These are phyloP conservation scores for Linderniella brevidens DNA, from an alignment of 257 asterid genomes.

Conservation along the genomic window DNA sequence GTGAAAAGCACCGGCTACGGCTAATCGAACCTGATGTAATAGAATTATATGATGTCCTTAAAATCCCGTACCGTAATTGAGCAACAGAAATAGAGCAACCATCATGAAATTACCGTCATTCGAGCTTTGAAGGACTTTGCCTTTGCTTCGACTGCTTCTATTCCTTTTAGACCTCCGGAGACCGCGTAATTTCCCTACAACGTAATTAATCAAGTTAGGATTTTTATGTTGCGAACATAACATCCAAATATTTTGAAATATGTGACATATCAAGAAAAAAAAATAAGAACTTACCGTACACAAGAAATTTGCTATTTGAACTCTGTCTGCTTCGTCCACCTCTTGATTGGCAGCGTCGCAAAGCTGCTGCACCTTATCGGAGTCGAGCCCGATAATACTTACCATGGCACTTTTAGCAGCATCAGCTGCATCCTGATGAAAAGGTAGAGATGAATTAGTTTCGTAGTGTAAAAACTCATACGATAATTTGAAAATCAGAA, in stretches of 20 bases:
- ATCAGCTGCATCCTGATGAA: conserved; percentile 78
- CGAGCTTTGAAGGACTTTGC: conserved; percentile 96
- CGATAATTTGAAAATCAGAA: conserved; percentile 5
- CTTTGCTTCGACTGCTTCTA: conserved; percentile 95
- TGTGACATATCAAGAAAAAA: neutral
- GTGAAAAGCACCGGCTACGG: conserved; percentile 98
- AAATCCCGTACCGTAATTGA: conserved; percentile 3
- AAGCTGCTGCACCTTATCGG: conserved; percentile 78
- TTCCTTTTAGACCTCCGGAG: conserved; percentile 94
- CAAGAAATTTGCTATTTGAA: conserved; percentile 91
- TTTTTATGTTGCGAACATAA: neutral
- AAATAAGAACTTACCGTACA: conserved; percentile 50
- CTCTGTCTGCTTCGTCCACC: conserved; percentile 78
- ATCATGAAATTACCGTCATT: conserved; percentile 44
- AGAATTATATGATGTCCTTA: conserved; percentile 5
- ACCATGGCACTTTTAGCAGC: conserved; percentile 95
- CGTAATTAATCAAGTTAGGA: neutral
- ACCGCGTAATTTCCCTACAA: conserved; percentile 94
- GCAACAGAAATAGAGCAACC: neutral
- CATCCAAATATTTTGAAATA: neutral
- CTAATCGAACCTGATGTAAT: conserved; percentile 55
- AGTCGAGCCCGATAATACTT: conserved; percentile 85
- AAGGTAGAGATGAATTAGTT: neutral
- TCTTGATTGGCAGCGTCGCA: conserved; percentile 97
- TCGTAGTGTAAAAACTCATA: neutral